A percentile compares a stretch with the other conserved stretches of the same genome.
phyloP scores from a whole-genome alignment of 352 stramenopile genomes.

The Globisporangium nunn region DNA sequence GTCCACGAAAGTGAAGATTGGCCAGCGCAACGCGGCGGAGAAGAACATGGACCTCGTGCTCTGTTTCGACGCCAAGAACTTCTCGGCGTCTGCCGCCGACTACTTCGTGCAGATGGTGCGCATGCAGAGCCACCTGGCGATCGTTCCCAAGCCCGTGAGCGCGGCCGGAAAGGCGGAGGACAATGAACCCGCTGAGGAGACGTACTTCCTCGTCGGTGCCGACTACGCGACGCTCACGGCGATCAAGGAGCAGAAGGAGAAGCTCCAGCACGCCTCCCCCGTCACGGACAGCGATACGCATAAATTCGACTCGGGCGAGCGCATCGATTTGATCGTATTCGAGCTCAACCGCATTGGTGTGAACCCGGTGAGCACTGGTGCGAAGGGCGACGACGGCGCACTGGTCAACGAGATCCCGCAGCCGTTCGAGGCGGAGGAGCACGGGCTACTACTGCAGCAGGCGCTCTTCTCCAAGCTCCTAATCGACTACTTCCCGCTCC shows the following conservation, averaged over 20 bases:
- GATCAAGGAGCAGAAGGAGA: conserved; percentile 59
- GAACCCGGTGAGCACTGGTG: conserved; percentile 9
- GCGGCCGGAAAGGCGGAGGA: conserved; percentile 16
- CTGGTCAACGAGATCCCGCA: conserved; percentile 22
- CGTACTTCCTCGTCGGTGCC: conserved; percentile 54
- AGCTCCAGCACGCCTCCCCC: conserved; percentile 30
- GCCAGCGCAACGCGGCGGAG: conserved; percentile 36
- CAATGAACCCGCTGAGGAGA: conserved; percentile 13
- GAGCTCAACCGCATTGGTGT: conserved; percentile 56
- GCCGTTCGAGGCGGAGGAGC: conserved; percentile 60
- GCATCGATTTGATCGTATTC: conserved; percentile 72
- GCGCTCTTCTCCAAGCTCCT: conserved; percentile 59
- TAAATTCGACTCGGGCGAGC: conserved; percentile 58
- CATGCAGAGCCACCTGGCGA: conserved; percentile 49
- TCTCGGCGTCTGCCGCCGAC: conserved; percentile 32
- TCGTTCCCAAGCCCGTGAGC: conserved; percentile 33
- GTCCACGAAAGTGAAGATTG: conserved; percentile 62
- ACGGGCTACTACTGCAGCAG: conserved; percentile 60
- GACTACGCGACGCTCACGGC: conserved; percentile 34
- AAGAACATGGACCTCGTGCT: conserved; percentile 68
- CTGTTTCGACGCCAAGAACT: conserved; percentile 61
- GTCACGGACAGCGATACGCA: conserved; percentile 35
- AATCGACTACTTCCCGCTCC: conserved; percentile 65
- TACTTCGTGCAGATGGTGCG: conserved; percentile 67
- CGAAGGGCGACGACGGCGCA: conserved; percentile 4